Evolutionary conservation across 106 monocot genomes (phyloP), one percentile per base, ranked within the genome.

Genomic region (Platanthera guangdongensis): DNA sequence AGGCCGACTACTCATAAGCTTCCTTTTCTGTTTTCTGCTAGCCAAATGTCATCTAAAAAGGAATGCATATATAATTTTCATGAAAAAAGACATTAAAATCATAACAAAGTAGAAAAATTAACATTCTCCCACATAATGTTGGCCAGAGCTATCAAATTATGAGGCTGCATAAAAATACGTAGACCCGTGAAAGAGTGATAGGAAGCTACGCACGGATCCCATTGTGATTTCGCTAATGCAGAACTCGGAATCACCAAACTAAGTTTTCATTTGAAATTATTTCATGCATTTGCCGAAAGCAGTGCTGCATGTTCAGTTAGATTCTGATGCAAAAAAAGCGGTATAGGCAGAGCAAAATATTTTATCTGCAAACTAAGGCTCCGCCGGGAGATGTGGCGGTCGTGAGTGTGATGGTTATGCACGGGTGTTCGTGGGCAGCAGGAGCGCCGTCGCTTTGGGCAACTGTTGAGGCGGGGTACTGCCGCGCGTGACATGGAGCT

Each of bases 1-100:
- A 91, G 50, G 71, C 83, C 32, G 93, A 85, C 57, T 86, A 79
- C n/a, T 96, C 91, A 51, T 96, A 93, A 1, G 93, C 81, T 79
- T 96, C 96, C 82, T 87, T 86, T 87, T 96, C 96, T 21, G 93
- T 91, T 77, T 93, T 96, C 82, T 96, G 93, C 81, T 96, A 80
- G 19, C 96, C 93, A 83, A 91, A 96, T 47, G 93, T 93, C 96
- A 96, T 96, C 96, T 96, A 75, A 57, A 63, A 62, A 75, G 65
- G 68, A 64, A n/a, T 7, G 4, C 9, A 75, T 2, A 16, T 59
- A 4, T 25, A 52, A 15, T 57, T 39, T 12, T 6, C 46, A 65
- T 60, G 63, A 11, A 22, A 57, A 18, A 79, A 6, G n/a, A 4
- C 30, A 47, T 14, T 51, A 18, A 22, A 46, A 3, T 6, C 52